A percentile compares a stretch with the other conserved stretches of the same genome.
Conservation (phyloP, 257 asterid genomes). For the Gynochthodes officinalis region DNA sequence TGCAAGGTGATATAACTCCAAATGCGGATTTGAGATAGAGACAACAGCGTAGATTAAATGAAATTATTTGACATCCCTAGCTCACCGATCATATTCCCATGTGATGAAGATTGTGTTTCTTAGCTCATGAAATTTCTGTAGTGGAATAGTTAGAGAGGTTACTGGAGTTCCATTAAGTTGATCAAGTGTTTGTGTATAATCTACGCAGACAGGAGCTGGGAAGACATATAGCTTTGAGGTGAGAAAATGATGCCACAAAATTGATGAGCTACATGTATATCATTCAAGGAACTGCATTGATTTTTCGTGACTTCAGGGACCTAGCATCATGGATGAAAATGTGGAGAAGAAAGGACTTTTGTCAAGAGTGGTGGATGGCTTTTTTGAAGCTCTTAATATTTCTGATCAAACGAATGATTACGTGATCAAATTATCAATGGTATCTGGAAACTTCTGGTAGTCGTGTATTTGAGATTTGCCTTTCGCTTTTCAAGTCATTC, state of each 20-base stretch:
- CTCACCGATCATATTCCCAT: not conserved
- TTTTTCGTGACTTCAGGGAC: slow-evolving; percentile 48
- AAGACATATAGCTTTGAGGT: slow-evolving; percentile 95
- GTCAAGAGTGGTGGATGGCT: slow-evolving; percentile 67
- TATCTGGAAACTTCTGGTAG: slow-evolving; percentile 21
- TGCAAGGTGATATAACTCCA: not conserved
- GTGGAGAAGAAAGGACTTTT: slow-evolving; percentile 60
- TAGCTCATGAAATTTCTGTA: not conserved
- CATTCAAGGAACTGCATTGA: not conserved
- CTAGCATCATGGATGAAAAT: slow-evolving; percentile 48
- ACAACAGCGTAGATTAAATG: not conserved
- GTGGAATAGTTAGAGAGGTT: not conserved
- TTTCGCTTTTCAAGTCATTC: slow-evolving; percentile 17
- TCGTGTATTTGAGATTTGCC: not conserved
- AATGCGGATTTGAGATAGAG: not conserved
- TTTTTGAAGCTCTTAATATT: slow-evolving; percentile 41
- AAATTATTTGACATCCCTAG: not conserved
- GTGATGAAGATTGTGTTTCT: slow-evolving; percentile 2
- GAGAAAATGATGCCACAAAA: slow-evolving; percentile 21
- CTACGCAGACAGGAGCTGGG: slow-evolving; percentile 85
- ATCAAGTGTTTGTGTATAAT: slow-evolving; percentile 13
- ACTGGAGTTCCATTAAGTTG: not conserved
- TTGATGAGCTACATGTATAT: not conserved
- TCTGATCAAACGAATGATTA: slow-evolving; percentile 43
- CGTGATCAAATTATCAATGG: slow-evolving; percentile 72